Evolutionary conservation across 345 rosid species (phyloP), one percentile per base, ranked within the genome.

Genomic region (Pugionium dolabratum): DNA sequence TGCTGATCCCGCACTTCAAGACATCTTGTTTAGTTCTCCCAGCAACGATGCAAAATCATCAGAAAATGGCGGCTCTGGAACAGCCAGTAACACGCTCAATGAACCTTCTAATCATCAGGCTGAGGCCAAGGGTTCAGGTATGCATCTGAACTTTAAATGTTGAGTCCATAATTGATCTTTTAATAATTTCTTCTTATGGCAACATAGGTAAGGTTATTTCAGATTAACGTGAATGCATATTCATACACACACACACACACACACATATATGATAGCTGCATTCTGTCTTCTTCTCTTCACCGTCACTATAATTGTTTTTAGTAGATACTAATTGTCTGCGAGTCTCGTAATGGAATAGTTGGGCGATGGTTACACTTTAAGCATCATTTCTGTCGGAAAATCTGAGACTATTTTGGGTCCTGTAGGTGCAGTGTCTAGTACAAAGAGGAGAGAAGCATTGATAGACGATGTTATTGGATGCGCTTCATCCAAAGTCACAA

Each of bases 51-150:
- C 95, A 50, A 94, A 94, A 72, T 90, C 96, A 70, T 69, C 74
- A 7, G 97, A 91, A 50, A 79, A 89, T 77, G 90, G 93, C 43
- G 99, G 97, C 75, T 94, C 99, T 28, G 95, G 97, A 71, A 90
- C 97, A 46, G 96, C 93, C 27, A 90, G 99, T 76, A 94, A 88
- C 78, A 88, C 90, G 1, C 81, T 75, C 73, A 86, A 84, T 58
- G 97, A 90, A 64, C 83, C 81, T 62, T 79, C 81, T 54, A 85
- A 85, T 78, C 83, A 79, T 68, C 92, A 79, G 56, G 70, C 77
- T n/a, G 96, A 88, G 42, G 87, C 88, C 68, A 85, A 83, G 80
- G 94, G 87, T 67, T 85, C 95, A 73, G 99, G 99, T 94, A 78
- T 33, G 7, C 40, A 47, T 57, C 59, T 43, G 7, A 50, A 73